Conservation (phyloP, 1,284 basidiomycete species). For the Cutaneotrichosporon sp. region DNA sequence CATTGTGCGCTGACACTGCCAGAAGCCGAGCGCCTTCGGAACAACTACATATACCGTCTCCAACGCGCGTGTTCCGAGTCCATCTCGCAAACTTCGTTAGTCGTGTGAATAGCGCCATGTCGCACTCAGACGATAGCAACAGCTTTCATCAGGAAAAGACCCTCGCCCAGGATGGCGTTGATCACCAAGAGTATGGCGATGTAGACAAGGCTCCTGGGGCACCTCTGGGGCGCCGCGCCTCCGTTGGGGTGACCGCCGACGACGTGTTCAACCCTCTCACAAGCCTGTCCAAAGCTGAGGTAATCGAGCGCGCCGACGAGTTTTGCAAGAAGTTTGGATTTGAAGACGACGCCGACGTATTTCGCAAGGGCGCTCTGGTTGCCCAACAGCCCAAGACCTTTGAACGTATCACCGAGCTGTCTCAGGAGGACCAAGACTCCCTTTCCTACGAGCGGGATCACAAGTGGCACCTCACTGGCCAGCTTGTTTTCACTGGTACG, state of each 20-base stretch:
- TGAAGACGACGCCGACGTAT: conserved; percentile 49
- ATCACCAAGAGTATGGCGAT: no score
- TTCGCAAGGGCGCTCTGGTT: conserved; percentile 61
- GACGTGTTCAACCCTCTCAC: conserved; percentile 21
- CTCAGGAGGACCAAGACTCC: conserved; percentile 56
- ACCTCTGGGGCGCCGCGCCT: not conserved
- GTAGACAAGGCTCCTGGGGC: no score
- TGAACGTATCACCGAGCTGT: conserved; percentile 52
- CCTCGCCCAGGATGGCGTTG: no score
- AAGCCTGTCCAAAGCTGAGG: conserved; percentile 10
- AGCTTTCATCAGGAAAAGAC: no score
- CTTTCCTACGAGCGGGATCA: conserved; percentile 57
- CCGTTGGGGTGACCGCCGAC: conserved; percentile 2
- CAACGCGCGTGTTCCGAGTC: no score
- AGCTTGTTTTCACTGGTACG: conserved; percentile 26
- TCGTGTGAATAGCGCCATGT: no score
- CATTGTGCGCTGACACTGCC: no score
- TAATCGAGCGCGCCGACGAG: conserved; percentile 1
- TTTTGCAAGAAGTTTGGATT: conserved; percentile 47
- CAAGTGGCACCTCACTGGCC: conserved; percentile 58
- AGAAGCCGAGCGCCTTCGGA: no score
- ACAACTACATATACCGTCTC: no score
- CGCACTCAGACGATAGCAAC: no score
- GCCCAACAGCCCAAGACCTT: conserved; percentile 58
- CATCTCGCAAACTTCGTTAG: no score